Percentiles rank a stretch among this genome's conserved stretches.
phyloP scores from a whole-genome alignment of 2,329 filamentous ascomycete genomes.

The Mycosphaerella sp. region DNA sequence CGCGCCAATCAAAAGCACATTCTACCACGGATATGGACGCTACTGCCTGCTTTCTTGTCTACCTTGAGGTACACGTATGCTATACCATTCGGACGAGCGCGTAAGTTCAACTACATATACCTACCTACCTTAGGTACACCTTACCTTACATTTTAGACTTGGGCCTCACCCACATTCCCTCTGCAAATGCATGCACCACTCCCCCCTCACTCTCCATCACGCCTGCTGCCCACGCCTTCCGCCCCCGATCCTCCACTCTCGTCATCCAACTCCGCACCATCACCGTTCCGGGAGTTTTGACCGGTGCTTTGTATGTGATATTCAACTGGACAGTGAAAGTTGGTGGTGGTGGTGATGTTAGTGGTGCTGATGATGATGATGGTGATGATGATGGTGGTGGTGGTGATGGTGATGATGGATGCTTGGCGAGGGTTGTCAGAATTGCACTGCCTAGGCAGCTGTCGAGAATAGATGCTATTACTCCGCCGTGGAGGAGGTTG shows the following conservation, averaged over 20 bases:
- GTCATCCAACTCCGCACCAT: conserved; percentile 20
- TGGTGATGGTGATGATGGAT: no score
- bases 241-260: conserved; percentile 14
- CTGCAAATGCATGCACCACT: conserved; percentile 18
- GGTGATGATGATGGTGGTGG: no score
- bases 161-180: conserved; percentile 23
- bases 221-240: conserved; percentile 22
- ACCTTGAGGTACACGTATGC: no score
- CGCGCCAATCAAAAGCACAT: no score
- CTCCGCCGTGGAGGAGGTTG: conserved; percentile 20
- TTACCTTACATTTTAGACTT: conserved; percentile 9
- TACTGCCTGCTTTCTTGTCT: no score
- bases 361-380: no score
- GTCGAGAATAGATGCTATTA: conserved; percentile 21
- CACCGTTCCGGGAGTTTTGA: conserved; percentile 21
- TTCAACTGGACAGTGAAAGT: conserved; percentile 24
- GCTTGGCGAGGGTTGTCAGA: conserved; percentile 14
- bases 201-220: conserved; percentile 20
- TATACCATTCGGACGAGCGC: no score
- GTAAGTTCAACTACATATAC: no score
- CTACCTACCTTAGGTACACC: no score
- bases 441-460: conserved; percentile 16
- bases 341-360: conserved; percentile 2
- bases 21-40: no score
- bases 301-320: conserved; percentile 20